These are phyloP conservation scores for Didymella pomorum DNA, from an alignment of 2,329 filamentous ascomycete genomes.

Conservation along the genomic window DNA sequence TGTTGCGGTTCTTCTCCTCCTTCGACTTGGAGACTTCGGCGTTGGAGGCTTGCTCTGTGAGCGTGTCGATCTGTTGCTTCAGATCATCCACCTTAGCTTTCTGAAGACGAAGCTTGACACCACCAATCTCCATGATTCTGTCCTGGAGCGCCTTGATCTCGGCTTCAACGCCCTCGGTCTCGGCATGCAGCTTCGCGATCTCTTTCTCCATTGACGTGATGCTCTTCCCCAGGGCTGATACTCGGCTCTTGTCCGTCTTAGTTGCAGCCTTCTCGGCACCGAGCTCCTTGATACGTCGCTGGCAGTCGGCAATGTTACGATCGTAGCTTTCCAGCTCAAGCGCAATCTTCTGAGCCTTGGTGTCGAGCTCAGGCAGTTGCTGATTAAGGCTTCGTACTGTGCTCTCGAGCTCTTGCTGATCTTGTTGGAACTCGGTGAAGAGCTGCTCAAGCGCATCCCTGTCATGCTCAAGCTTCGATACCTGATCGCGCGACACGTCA, in stretches of 20 bases:
- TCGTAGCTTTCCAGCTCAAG: constrained; percentile 89
- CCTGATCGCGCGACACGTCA: constrained; percentile 87
- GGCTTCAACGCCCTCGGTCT: constrained; percentile 88
- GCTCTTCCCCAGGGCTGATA: constrained; percentile 77
- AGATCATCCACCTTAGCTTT: constrained; percentile 85
- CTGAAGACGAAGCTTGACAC: constrained; percentile 88
- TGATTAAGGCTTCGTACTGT: constrained; percentile 75
- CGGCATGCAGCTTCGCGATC: constrained; percentile 78
- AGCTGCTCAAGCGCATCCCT: constrained; percentile 84
- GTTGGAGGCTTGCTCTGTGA: constrained; percentile 82
- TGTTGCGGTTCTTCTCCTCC: constrained; percentile 88
- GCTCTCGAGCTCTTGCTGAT: constrained; percentile 80
- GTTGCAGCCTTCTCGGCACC: constrained; percentile 81
- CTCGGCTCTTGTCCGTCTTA: constrained; percentile 78
- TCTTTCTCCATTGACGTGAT: constrained; percentile 78
- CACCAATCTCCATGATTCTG: constrained; percentile 98
- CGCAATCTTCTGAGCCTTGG: constrained; percentile 86
- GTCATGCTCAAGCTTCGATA: constrained; percentile 84
- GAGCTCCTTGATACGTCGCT: constrained; percentile 86
- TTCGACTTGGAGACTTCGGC: constrained; percentile 90
- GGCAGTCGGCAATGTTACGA: constrained; percentile 82
- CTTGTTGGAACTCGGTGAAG: constrained; percentile 84
- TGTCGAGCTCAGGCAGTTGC: constrained; percentile 84
- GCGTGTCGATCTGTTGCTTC: constrained; percentile 82
- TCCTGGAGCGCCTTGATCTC: constrained; percentile 93